These are phyloP conservation scores for Myriosclerotinia scirpicola DNA, from an alignment of 2,329 filamentous ascomycete genomes.

Conservation along the genomic window DNA sequence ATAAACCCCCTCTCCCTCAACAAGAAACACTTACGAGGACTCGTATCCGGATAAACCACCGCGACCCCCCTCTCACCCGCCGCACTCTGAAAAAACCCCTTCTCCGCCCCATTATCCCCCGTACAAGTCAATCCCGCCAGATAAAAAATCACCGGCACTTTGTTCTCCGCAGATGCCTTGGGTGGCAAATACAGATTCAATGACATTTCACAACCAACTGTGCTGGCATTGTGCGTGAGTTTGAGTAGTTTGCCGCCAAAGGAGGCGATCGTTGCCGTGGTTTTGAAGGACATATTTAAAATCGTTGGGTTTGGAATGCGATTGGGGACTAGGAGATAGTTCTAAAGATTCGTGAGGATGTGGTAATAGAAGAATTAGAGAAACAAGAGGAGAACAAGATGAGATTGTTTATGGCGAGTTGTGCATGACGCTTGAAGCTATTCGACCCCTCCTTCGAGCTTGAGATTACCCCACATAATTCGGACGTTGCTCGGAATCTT, in stretches of 20 bases:
- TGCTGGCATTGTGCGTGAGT: constrained; percentile 78
- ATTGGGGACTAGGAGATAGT: background rate
- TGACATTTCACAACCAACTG: constrained; percentile 84
- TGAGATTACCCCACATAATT: constrained; percentile 21
- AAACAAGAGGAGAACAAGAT: background rate
- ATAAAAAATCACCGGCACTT: constrained; percentile 83
- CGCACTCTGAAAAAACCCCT: constrained; percentile 86
- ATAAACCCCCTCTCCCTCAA: no score
- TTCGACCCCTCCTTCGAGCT: constrained; percentile 32
- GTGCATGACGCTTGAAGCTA: constrained; percentile 35
- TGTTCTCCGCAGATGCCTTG: constrained; percentile 50
- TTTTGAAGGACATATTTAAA: constrained; percentile 75
- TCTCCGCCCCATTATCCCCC: constrained; percentile 78
- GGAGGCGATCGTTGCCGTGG: constrained; percentile 82
- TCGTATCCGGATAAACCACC: constrained; percentile 94
- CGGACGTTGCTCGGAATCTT: constrained; percentile 21
- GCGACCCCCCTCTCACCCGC: constrained; percentile 82
- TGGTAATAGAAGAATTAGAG: background rate
- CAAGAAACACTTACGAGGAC: constrained; percentile 61
- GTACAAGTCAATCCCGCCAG: constrained; percentile 94
- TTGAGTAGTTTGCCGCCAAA: constrained; percentile 96
- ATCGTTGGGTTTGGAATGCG: background rate
- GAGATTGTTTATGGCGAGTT: constrained; percentile 9
- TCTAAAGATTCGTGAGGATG: background rate
- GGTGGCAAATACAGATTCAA: constrained; percentile 91